A percentile compares a stretch with the other conserved stretches of the same genome.
These are phyloP conservation scores for Daldinia vernicosa DNA, from an alignment of 495 filamentous ascomycete species.

Conservation along the genomic window DNA sequence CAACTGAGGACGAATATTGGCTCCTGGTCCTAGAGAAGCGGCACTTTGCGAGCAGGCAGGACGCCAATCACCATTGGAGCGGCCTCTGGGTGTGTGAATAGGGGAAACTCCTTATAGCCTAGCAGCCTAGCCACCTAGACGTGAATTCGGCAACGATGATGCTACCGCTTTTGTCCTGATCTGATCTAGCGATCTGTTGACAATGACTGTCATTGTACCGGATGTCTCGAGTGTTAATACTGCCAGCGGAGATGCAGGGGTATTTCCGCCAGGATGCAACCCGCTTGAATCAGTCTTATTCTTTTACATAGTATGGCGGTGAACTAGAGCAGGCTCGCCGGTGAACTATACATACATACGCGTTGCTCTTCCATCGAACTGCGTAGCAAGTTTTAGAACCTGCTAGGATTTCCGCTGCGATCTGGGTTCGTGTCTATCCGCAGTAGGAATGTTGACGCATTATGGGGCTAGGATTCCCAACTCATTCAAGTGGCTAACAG, in stretches of 20 bases:
- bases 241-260: slow-evolving; percentile 28
- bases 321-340: slow-evolving; percentile 15
- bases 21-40: slow-evolving; percentile 35
- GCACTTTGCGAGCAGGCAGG: slow-evolving; percentile 23
- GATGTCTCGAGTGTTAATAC: slow-evolving; percentile 28
- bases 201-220: slow-evolving; percentile 17
- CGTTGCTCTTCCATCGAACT: background rate
- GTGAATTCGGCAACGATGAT: slow-evolving; percentile 26
- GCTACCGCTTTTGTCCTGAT: slow-evolving; percentile 23
- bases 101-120: slow-evolving; percentile 17
- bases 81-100: slow-evolving; percentile 29
- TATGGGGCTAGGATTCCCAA: background rate
- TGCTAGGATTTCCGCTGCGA: slow-evolving; percentile 2
- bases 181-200: slow-evolving; percentile 23
- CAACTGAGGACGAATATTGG: slow-evolving; percentile 39
- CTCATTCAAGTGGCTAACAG: background rate
- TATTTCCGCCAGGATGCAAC: slow-evolving; percentile 26
- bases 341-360: slow-evolving; percentile 6
- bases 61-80: slow-evolving; percentile 21
- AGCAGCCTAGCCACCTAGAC: slow-evolving; percentile 26
- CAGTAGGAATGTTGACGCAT: slow-evolving; percentile 1
- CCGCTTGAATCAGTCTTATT: slow-evolving; percentile 28
- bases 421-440: background rate
- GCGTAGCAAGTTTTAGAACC: background rate
- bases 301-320: slow-evolving; percentile 31